Base-by-base conservation (phyloP, 116 monocot genomes). In the Papilionanthe hybrid region DNA sequence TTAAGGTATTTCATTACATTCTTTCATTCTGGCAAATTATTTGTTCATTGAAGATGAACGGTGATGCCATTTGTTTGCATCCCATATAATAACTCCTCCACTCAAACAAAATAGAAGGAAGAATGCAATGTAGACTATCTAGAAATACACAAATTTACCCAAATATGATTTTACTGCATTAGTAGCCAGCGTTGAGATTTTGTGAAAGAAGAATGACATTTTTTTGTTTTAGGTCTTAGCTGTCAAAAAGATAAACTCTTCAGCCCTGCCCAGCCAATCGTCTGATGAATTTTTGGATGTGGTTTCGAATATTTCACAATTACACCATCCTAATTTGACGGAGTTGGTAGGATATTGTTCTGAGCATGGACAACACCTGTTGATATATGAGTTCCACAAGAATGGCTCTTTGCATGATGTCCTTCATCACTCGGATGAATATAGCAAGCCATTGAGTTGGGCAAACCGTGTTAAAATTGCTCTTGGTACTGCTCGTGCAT, bases 161-260 rank as follows among this genome's bases (percentile, higher is more conserved):
- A 6, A 22, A 25, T 63, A 23, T 12, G 12, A 25, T 9, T 63
- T n/a, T 63, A 22, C 23, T 63, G 25, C n/a, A 63, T 23, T 63
- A 23, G 22, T 9, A 63, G 25, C 63, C 22, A 25, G 63, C 23
- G 7, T 22, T 63, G n/a, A 25, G 9, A 63, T 73, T 72, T 73
- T 73, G 43, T 73, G 42, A 44, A 9, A 73, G 73, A n/a, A n/a
- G 45, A 44, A 73, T 43, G 73, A 22, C 17, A 71, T 71, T 13
- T 12, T 63, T 12, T 23, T 63, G 25, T 8, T 63, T 23, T 27
- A 83, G 83, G 79, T 83, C 55, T 27, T 83, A 44, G 83, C 83
- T 75, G 83, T 83, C 13, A 79, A 83, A 78, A 83, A 83, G 72
- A 75, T 83, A n/a, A 79, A 83, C 28, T 65, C 65, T 29, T 73